These are phyloP conservation scores for Eucommia ulmoides DNA, from an alignment of 257 asterid species.

Conservation along the genomic window DNA sequence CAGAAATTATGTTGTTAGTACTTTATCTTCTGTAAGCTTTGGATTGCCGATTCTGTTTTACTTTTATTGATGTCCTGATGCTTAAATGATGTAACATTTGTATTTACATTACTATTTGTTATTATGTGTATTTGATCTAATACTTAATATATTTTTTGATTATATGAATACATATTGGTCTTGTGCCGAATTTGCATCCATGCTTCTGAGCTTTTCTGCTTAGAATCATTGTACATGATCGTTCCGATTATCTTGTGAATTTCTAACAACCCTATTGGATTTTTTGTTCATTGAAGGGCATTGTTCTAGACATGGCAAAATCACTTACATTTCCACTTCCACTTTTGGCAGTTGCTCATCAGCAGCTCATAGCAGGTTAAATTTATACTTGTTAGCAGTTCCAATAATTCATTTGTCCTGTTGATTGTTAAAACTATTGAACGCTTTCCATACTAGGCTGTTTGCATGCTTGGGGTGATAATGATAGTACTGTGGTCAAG, in stretches of 20 bases:
- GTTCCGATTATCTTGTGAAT: not conserved
- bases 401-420: not conserved
- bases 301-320: constrained; percentile 62
- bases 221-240: not conserved
- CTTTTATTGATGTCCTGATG: too few relatives aligned
- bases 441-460: constrained; percentile 40
- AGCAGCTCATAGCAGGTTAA: constrained; percentile 89
- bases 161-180: too few relatives aligned
- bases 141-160: too few relatives aligned
- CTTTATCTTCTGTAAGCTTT: too few relatives aligned
- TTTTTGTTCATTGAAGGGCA: constrained; percentile 39
- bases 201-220: too few relatives aligned
- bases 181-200: too few relatives aligned
- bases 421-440: constrained; percentile 2
- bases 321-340: constrained; percentile 63
- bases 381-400: constrained; percentile 2
- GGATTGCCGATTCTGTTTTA: too few relatives aligned
- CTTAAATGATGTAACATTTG: too few relatives aligned
- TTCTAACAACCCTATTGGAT: constrained; percentile 10
- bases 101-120: too few relatives aligned
- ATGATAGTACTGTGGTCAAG: constrained; percentile 43
- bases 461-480: constrained; percentile 35
- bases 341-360: constrained; percentile 74
- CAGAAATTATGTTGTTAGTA: too few relatives aligned
- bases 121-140: too few relatives aligned